Conservation (phyloP, 208 protist species). For the Trypanosoma theileri region DNA sequence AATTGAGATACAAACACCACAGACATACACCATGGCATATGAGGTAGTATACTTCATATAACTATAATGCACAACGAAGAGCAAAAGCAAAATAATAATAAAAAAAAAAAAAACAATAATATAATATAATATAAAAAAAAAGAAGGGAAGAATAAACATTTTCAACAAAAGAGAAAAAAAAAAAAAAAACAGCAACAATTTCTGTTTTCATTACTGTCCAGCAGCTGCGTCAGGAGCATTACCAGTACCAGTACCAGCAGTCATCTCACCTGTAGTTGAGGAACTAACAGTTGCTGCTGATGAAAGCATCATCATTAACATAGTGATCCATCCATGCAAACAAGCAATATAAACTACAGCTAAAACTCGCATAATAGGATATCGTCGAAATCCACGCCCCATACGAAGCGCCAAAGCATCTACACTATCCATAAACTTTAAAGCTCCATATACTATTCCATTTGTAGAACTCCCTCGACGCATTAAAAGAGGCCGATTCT, state of each 20-base stretch:
- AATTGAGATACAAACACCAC: background rate
- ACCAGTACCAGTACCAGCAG: background rate
- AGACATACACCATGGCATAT: background rate
- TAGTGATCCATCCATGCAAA: constrained; percentile 50
- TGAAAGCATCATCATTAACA: constrained; percentile 10
- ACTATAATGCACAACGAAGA: background rate
- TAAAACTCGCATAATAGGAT: constrained; percentile 39
- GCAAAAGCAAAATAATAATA: background rate
- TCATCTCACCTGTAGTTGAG: too few relatives aligned
- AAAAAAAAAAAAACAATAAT: constrained; percentile 7
- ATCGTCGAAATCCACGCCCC: constrained; percentile 32
- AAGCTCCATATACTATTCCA: constrained; percentile 10
- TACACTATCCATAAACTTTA: constrained; percentile 19
- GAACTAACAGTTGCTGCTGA: too few relatives aligned
- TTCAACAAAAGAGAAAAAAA: too few relatives aligned
- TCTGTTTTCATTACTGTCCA: background rate
- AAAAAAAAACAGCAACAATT: too few relatives aligned
- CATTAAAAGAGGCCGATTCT: constrained; percentile 1
- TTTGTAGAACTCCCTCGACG: constrained; percentile 21
- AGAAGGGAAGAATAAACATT: background rate
- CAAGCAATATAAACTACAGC: constrained; percentile 47
- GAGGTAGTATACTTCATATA: too few relatives aligned
- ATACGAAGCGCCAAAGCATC: constrained; percentile 38
- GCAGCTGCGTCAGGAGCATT: background rate
- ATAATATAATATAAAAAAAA: background rate